Evolutionary conservation across 225 moss, liverwort and hornwort genomes (phyloP).

Genomic region (Takakia lepidozioides): DNA sequence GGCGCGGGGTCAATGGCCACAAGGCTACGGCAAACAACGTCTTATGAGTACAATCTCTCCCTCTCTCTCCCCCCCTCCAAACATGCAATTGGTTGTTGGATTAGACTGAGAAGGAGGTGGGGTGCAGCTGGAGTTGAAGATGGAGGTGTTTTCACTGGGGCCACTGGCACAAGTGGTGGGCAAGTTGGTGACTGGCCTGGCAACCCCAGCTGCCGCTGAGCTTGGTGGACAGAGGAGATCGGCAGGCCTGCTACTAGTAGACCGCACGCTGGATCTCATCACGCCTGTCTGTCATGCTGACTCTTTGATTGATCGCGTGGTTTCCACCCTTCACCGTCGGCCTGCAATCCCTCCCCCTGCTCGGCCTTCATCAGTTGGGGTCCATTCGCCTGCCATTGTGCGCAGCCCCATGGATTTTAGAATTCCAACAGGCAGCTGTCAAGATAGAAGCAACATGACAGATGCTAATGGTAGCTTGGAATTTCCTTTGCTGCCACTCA

Average conservation of each 20-base stretch:
- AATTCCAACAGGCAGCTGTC: constrained; percentile 28
- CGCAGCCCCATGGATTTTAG: constrained; percentile 79
- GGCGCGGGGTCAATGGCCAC: no score
- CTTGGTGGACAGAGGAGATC: constrained; percentile 59
- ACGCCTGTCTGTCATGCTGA: constrained; percentile 82
- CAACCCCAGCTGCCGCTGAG: constrained; percentile 54
- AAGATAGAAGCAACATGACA: constrained; percentile 15
- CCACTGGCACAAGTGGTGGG: constrained; percentile 84
- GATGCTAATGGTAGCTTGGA: constrained; percentile 14
- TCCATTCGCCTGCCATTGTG: constrained; percentile 27
- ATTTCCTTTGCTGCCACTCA: constrained; percentile 56
- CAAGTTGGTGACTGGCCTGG: constrained; percentile 81
- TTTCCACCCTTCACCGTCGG: constrained; percentile 65
- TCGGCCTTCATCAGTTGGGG: constrained; percentile 20
- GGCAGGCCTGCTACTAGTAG: constrained; percentile 75
- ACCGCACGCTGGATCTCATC: constrained; percentile 75
- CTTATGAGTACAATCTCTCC: no score
- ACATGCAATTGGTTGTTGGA: no score
- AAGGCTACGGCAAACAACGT: no score
- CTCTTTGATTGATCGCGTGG: constrained; percentile 66
- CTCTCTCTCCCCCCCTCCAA: no score
- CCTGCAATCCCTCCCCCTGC: constrained; percentile 31
- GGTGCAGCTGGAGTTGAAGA: constrained; percentile 89
- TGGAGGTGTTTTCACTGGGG: constrained; percentile 84
- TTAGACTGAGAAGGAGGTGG: no score